phyloP scores from a whole-genome alignment of 371 early-diverging fungal genomes.

The Chytridium lagenaria region DNA sequence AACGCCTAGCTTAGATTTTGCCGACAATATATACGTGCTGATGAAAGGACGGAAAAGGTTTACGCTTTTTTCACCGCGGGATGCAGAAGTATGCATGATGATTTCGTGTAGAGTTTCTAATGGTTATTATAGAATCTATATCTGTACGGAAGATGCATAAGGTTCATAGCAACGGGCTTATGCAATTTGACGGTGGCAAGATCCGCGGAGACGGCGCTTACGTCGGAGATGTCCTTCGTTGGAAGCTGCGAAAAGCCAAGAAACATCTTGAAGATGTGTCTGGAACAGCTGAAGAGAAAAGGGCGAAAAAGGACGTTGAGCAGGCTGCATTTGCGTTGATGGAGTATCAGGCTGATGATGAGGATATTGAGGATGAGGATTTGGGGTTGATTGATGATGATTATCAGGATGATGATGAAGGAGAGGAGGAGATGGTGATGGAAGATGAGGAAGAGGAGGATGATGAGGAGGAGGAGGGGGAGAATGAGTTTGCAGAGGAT shows the following conservation, averaged over 20 bases:
- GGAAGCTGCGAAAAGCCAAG: slow-evolving; percentile 34
- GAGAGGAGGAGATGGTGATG: slow-evolving; percentile 30
- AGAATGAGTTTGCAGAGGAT: slow-evolving; percentile 27
- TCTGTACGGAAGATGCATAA: slow-evolving; percentile 37
- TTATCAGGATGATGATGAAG: slow-evolving; percentile 17
- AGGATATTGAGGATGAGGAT: slow-evolving; percentile 22
- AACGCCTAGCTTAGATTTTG: no score
- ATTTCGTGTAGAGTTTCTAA: no score
- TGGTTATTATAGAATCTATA: slow-evolving; percentile 47
- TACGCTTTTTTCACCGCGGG: slow-evolving; percentile 6
- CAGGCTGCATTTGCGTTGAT: slow-evolving; percentile 22
- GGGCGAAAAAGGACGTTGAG: slow-evolving; percentile 21
- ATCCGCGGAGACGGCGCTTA: slow-evolving; percentile 51
- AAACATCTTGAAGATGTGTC: slow-evolving; percentile 19
- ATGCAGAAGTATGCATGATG: not conserved
- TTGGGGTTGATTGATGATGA: slow-evolving; percentile 20
- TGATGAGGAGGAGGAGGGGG: slow-evolving; percentile 18
- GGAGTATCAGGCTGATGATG: slow-evolving; percentile 21
- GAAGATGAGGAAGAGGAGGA: slow-evolving; percentile 25
- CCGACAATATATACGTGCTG: slow-evolving; percentile 61
- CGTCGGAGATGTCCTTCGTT: slow-evolving; percentile 43
- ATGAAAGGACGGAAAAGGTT: slow-evolving; percentile 25
- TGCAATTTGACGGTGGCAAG: slow-evolving; percentile 32
- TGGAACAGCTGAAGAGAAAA: slow-evolving; percentile 16
- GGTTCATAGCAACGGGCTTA: slow-evolving; percentile 51